Base-by-base conservation (phyloP, 1,139 yeast species). In the Diutina siamensis region DNA sequence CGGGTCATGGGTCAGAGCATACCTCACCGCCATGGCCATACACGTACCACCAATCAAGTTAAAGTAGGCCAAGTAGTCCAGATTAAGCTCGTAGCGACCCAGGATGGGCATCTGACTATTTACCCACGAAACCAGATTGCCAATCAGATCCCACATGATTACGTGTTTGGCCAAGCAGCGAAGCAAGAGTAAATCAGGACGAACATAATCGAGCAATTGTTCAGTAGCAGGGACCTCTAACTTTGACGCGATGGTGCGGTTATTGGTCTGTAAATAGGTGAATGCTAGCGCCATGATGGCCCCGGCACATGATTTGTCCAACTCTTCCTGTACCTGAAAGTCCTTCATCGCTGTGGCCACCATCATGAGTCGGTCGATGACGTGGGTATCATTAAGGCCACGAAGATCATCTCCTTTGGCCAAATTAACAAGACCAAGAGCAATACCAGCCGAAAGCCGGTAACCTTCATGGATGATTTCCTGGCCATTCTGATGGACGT, bases 371-470 rank as follows among this genome's bases (percentile, higher is more conserved):
- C 68, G 71, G 49, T 83, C 88, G n/a, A 81, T 76, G 3, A 86
- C 75, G 55, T 75, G 82, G 0, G 85, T 75, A 57, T 85, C 95
- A 52, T 76, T 73, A 40, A 80, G 63, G 0, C 84, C 83, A 44
- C 74, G 67, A 46, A 81, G 63, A 49, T 76, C 78, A 48, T 74
- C 71, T 0, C 95, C 95, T 51, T 78, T 76, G 1, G 94, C 96
- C 34, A 88, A 62, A 56, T 89, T 88, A n/a, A 89, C 81, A 50
- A 80, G 75, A 0, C 99, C 99, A 22, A 89, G 62, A 0, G 96
- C 78, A 44, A 92, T 74, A 0, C 98, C 98, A 0, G 95, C 92
- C 0, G 95, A 85, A 33, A 89, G 65, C 49, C 94, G 70, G 55
- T 92, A 89, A 1, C 94, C 87, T 60, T 92, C 97, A 58, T 80